phyloP scores from a whole-genome alignment of 2,329 filamentous ascomycete species.

The Epichloe hybrida region DNA sequence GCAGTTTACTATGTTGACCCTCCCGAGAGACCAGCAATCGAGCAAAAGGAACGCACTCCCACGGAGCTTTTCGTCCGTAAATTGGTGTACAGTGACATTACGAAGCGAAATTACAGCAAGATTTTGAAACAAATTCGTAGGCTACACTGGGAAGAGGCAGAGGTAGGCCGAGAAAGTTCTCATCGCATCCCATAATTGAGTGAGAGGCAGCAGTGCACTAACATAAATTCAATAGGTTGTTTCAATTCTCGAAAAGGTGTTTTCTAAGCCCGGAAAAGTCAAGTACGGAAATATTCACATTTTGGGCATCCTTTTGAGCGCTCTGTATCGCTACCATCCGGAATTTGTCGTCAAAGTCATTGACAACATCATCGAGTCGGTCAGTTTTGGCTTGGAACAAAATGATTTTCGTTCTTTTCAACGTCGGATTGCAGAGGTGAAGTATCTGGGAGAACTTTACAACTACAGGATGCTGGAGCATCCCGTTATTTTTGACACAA shows the following conservation, averaged over 20 bases:
- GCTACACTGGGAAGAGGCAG: conserved; percentile 91
- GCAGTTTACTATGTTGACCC: conserved; percentile 97
- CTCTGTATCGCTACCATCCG: conserved; percentile 82
- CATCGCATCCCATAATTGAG: not conserved
- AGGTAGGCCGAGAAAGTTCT: conserved; percentile 35
- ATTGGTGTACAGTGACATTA: conserved; percentile 85
- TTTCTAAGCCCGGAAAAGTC: conserved; percentile 91
- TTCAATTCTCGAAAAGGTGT: conserved; percentile 71
- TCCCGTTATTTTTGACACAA: conserved; percentile 82
- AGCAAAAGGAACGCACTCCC: conserved; percentile 90
- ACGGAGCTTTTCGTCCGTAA: conserved; percentile 89
- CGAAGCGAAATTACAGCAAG: conserved; percentile 85
- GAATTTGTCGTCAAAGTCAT: conserved; percentile 84
- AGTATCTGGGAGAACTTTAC: conserved; percentile 92
- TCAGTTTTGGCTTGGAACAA: conserved; percentile 76
- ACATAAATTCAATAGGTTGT: conserved; percentile 40
- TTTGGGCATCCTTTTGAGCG: conserved; percentile 76
- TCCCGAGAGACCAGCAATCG: conserved; percentile 81
- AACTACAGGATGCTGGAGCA: conserved; percentile 97
- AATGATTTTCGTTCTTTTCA: conserved; percentile 98
- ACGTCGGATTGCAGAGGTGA: conserved; percentile 84
- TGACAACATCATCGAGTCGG: conserved; percentile 79
- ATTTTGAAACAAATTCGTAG: conserved; percentile 88
- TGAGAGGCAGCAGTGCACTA: not conserved
- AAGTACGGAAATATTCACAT: conserved; percentile 96